phyloP scores from a whole-genome alignment of 139 green algal genomes.

The Tetraselmis striata region DNA sequence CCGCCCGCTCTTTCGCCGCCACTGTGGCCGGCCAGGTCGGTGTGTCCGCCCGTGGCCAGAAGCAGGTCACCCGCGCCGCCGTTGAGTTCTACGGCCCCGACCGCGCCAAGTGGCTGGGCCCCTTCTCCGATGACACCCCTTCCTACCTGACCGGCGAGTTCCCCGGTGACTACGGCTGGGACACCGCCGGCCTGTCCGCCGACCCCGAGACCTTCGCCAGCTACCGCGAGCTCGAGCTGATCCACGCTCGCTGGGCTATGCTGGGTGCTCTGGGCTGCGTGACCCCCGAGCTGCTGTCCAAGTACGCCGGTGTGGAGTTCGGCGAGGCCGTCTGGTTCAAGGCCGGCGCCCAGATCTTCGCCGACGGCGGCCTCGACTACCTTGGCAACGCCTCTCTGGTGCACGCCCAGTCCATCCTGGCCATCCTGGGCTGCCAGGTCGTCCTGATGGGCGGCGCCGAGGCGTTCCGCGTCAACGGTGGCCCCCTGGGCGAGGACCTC shows the following conservation, averaged over 20 bases:
- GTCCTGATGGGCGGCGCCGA: slow-evolving; percentile 85
- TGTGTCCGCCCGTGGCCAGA: neutral
- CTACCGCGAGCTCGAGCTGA: slow-evolving; percentile 93
- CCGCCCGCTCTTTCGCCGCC: too few species aligned
- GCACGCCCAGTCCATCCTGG: slow-evolving; percentile 86
- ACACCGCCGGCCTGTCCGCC: slow-evolving; percentile 91
- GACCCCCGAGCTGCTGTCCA: slow-evolving; percentile 25
- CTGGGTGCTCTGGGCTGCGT: slow-evolving; percentile 80
- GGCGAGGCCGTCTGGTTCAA: slow-evolving; percentile 53
- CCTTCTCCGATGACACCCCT: slow-evolving; percentile 51
- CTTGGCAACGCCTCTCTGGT: slow-evolving; percentile 70
- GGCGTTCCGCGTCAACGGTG: slow-evolving; percentile 88
- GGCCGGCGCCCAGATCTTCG: slow-evolving; percentile 44
- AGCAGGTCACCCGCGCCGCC: slow-evolving; percentile 38
- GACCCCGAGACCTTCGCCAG: slow-evolving; percentile 89
- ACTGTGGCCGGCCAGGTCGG: too few species aligned
- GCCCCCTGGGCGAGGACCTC: slow-evolving; percentile 74
- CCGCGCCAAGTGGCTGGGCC: slow-evolving; percentile 66
- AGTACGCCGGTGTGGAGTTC: slow-evolving; percentile 42
- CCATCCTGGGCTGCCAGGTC: slow-evolving; percentile 80
- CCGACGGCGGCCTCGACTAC: slow-evolving; percentile 65
- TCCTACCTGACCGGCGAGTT: slow-evolving; percentile 41
- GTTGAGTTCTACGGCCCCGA: slow-evolving; percentile 41
- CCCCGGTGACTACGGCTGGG: slow-evolving; percentile 94
- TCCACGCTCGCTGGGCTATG: slow-evolving; percentile 97